Base-by-base conservation (phyloP, 2,329 filamentous ascomycete species). In the Cladophialophora bantiana region DNA sequence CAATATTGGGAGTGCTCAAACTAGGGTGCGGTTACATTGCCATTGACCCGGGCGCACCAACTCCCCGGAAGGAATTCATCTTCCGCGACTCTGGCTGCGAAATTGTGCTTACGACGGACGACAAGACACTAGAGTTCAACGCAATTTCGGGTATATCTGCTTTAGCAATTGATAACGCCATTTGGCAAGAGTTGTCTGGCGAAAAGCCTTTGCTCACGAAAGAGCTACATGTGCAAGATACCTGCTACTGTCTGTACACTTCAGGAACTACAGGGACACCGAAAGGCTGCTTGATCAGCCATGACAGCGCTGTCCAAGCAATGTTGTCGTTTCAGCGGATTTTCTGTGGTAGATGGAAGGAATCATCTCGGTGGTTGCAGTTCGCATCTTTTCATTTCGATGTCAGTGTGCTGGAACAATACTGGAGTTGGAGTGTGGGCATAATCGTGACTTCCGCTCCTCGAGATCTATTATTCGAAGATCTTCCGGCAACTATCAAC, bases 331-430 rank as follows among this genome's bases (percentile, higher is more conserved):
- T 97, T 76, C 89, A 92, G 73, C 82, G 88, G 35, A 83, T 97
- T 0, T 97, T 97, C 74, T 78, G 79, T 4, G 88, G 85, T 0
- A 90, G 92, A 73, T 96, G 93, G 91, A 84, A 90, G 48, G 73
- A 82, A 0, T 75, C 85, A 0, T 96, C 93, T 0, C 87, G 90
- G 65, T 97, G 93, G 90, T 83, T 97, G 0, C 94, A 97, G 75
- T 97, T 97, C 75, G 94, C 94, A 1, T 94, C 93, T 0, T 92
- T 97, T 64, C 94, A 97, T 77, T 97, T 97, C 68, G 94, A 97
- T 73, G 94, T 97, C 3, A 95, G 92, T 1, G 91, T 97, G 0
- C 83, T 97, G 0, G 94, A 97, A 75, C 94, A 97, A 74, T 97
- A 94, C 76, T 97, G 93, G 93, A 95, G 90, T 65, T 97, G 94